Base-by-base conservation (phyloP, 2,329 filamentous ascomycete species). In the Aureobasidium uvarum region DNA sequence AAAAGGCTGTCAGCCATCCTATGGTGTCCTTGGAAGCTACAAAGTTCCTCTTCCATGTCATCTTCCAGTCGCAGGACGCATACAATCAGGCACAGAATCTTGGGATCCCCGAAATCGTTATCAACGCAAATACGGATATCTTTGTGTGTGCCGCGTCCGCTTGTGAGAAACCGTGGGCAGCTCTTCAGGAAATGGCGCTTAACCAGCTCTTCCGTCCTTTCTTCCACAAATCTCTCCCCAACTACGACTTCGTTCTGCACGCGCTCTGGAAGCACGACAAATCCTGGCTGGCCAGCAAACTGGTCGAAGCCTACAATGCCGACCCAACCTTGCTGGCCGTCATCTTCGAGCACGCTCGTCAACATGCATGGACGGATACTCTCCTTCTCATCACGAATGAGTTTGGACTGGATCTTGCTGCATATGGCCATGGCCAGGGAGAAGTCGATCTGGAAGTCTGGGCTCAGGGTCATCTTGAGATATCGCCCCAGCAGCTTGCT, bases 181-280 rank as follows among this genome's bases (percentile, higher is more conserved):
- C 81, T 0, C 84, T 92, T 77, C 90, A 91, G 31, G 84, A 87
- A 39, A 89, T 93, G 64, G 92, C 90, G 0, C 77, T 93, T 33
- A 88, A 86, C 67, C 89, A 90, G 16, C 81, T 94, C 1, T 94
- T 97, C 71, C 88, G 91, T 60, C 89, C 90, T 13, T 97, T 96
- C 74, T 82, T 97, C 33, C 85, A 88, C 72, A 93, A 93, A 76
- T 85, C 87, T 65, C 87, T 92, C 13, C 84, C 88, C 5, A 86
- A 93, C 64, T 90, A 91, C 74, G 88, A 93, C 69, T 96, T 97
- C 68, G 94, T 96, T 16, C 84, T 99, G 66, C 89, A 96, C 73
- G 93, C 92, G 66, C 80, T 96, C 6, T 98, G 94, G 93, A 88
- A 89, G 70, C 92, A 95, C 74, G 92, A 98, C 74, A 90, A 88